Base-by-base conservation (phyloP, 2,329 filamentous ascomycete species). In the Arthrobotrys entomopaga region DNA sequence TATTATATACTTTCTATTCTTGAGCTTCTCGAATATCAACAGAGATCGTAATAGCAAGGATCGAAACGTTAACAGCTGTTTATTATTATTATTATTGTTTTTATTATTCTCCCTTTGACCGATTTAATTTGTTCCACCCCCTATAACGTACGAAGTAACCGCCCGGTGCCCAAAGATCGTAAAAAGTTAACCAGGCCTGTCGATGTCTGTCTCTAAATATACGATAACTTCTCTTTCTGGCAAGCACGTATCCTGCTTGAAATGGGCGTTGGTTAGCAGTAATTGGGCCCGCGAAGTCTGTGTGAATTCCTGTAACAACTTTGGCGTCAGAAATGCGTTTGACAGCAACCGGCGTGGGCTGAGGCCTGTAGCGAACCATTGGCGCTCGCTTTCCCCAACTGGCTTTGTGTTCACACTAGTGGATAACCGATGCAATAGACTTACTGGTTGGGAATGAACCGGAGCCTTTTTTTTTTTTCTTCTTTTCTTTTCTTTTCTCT, bases 301-400 rank as follows among this genome's bases (percentile, higher is more conserved):
- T 38, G 22, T 46, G 43, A 40, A 7, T 34, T 34, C 29, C 66
- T 72, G 67, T 72, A 59, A 65, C 67, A 72, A 48, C 48, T 65
- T 61, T 58, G 67, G 60, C 54, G 67, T 72, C 53, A 65, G 59
- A 65, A 53, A 42, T 49, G 42, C 40, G 67, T 72, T 72, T 72
- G 67, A 72, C 67, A 72, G 67, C 53, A 53, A 46, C 38, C 15
- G 52, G 52, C 16, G 42, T 19, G 19, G 57, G 26, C 43, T 42
- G 11, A 26, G 11, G 43, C n/a, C n/a, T 38, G 24, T 40, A n/a
- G 65, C 58, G 29, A 52, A 24, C 65, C 54, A 65, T 72, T 72
- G 67, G 67, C 66, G 50, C 22, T 34, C 22, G 29, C 29, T 43
- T 13, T 38, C 11, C 5, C 48, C 53, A 40, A 34, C 29, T 34